A percentile compares a stretch with the other conserved stretches of the same genome.
These are phyloP conservation scores for Metarhizium humberi DNA, from an alignment of 2,329 filamentous ascomycete genomes.

Conservation along the genomic window DNA sequence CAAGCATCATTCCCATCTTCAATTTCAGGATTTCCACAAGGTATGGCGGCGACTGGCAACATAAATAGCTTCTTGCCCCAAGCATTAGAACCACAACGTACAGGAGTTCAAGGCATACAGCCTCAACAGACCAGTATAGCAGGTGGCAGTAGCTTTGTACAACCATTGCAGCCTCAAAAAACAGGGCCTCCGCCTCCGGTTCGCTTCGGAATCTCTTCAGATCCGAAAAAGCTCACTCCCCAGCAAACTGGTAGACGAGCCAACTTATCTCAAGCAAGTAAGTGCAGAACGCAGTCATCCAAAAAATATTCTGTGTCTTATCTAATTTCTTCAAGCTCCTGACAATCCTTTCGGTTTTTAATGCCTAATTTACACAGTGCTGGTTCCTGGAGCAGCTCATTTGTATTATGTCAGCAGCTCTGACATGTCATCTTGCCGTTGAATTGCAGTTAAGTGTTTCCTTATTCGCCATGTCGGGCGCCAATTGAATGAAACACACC, in stretches of 20 bases:
- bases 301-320: neutral
- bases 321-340: conserved; percentile 27
- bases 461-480: neutral
- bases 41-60: conserved; percentile 29
- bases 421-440: neutral
- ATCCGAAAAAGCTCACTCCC: conserved; percentile 67
- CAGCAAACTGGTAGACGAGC: conserved; percentile 86
- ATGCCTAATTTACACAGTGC: neutral
- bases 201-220: conserved; percentile 70
- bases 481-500: neutral
- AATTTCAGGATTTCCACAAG: conserved; percentile 34
- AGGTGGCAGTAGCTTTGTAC: conserved; percentile 42
- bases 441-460: neutral
- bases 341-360: conserved; percentile 46
- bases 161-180: conserved; percentile 35
- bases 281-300: conserved; percentile 35
- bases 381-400: neutral
- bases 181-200: conserved; percentile 71
- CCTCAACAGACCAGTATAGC: conserved; percentile 42
- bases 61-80: conserved; percentile 51
- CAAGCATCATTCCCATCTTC: conserved; percentile 25
- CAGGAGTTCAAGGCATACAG: conserved; percentile 39
- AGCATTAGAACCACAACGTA: conserved; percentile 51
- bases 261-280: conserved; percentile 91
- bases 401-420: neutral